Conservation (phyloP, 306 rosid genomes). For the Spatholobus suberectus region DNA sequence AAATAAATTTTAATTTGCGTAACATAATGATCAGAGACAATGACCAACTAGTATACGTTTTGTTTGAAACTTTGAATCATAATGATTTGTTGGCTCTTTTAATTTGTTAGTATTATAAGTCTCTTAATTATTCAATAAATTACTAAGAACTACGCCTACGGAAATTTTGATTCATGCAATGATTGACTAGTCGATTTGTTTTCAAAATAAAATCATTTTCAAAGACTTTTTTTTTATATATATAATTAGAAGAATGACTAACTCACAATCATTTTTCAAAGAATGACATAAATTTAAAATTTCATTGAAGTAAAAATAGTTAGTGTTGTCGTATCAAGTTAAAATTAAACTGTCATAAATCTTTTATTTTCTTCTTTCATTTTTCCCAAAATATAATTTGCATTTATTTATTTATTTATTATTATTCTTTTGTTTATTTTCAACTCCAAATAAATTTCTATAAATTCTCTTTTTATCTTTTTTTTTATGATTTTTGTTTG, state of each 20-base stretch:
- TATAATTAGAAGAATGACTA: background rate
- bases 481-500: background rate
- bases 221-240: too few species aligned
- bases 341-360: too few species aligned
- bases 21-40: background rate
- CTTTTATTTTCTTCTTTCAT: background rate
- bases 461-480: background rate
- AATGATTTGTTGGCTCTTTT: too few species aligned
- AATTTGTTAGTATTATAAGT: too few species aligned
- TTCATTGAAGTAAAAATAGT: background rate
- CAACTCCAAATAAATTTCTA: background rate
- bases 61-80: too few species aligned
- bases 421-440: background rate
- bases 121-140: background rate
- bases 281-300: background rate
- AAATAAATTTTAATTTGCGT: background rate
- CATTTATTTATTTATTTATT: too few species aligned
- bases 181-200: background rate
- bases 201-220: too few species aligned
- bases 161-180: background rate
- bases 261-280: background rate
- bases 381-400: background rate
- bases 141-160: background rate
- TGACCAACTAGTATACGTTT: background rate
- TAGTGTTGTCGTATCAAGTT: background rate